Percentiles rank a stretch among this genome's conserved stretches.
These are phyloP conservation scores for Sanghuangporus baumii DNA, from an alignment of 1,284 basidiomycete genomes.

Conservation along the genomic window DNA sequence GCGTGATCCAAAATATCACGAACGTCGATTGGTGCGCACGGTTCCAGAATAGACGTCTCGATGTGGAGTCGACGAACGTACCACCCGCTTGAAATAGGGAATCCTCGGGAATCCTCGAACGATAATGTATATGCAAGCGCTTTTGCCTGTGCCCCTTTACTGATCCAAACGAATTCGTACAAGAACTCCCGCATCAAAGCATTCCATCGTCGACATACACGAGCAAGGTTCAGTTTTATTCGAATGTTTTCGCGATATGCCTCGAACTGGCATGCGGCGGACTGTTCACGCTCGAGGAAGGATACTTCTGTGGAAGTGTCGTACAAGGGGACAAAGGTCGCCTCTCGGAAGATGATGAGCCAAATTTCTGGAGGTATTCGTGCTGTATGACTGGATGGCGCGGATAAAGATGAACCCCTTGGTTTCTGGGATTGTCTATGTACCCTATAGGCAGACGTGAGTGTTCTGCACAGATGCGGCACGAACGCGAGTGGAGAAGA, in stretches of 20 bases:
- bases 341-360: constrained; percentile 51
- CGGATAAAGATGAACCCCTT: not conserved
- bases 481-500: not conserved
- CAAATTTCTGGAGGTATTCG: constrained; percentile 48
- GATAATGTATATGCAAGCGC: constrained; percentile 49
- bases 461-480: not conserved
- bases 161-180: constrained; percentile 67
- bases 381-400: not conserved
- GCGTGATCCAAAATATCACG: constrained; percentile 60
- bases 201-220: constrained; percentile 54
- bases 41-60: constrained; percentile 59
- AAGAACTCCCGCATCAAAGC: constrained; percentile 46
- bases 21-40: constrained; percentile 60
- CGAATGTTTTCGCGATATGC: constrained; percentile 44
- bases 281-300: constrained; percentile 33
- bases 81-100: constrained; percentile 38
- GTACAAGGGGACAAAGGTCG: constrained; percentile 38
- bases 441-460: not conserved
- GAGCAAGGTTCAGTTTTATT: constrained; percentile 43
- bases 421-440: not conserved
- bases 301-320: constrained; percentile 44
- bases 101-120: constrained; percentile 36
- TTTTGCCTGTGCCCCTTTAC: constrained; percentile 50
- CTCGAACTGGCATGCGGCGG: constrained; percentile 34
- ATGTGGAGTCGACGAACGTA: constrained; percentile 61